These are phyloP conservation scores for Geranium incanum DNA, from an alignment of 441 rosid species.

Conservation along the genomic window DNA sequence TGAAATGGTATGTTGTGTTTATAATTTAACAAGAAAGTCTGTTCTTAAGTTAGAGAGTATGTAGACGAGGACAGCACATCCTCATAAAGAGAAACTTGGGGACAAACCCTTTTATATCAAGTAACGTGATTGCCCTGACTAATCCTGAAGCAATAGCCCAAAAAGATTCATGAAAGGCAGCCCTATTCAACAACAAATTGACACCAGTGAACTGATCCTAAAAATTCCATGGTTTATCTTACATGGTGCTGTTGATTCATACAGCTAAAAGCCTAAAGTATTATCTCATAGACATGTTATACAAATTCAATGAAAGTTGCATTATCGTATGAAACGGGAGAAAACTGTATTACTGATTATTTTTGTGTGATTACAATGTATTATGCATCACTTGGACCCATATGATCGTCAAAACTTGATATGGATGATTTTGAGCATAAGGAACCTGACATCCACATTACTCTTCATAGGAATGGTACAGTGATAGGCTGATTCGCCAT, in stretches of 20 bases:
- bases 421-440: not conserved
- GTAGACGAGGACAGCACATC: not conserved
- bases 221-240: not conserved
- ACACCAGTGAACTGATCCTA: not conserved
- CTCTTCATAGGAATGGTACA: slow-evolving; percentile 51
- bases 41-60: too few species aligned
- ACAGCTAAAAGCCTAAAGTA: not conserved
- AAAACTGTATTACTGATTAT: not conserved
- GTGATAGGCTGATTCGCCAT: slow-evolving; percentile 54
- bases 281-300: not conserved
- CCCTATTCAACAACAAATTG: not conserved
- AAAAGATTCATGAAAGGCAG: not conserved
- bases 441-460: not conserved
- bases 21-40: not conserved
- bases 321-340: not conserved
- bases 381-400: not conserved
- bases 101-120: not conserved
- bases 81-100: not conserved
- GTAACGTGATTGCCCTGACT: not conserved
- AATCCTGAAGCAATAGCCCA: not conserved
- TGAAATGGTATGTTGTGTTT: not conserved
- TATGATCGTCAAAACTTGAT: slow-evolving; percentile 5
- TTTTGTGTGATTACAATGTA: not conserved
- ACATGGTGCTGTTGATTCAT: not conserved
- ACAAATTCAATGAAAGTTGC: not conserved